Evolutionary conservation across 2,329 filamentous ascomycete genomes (phyloP).

Genomic region (Cladosporium cucumerinum): DNA sequence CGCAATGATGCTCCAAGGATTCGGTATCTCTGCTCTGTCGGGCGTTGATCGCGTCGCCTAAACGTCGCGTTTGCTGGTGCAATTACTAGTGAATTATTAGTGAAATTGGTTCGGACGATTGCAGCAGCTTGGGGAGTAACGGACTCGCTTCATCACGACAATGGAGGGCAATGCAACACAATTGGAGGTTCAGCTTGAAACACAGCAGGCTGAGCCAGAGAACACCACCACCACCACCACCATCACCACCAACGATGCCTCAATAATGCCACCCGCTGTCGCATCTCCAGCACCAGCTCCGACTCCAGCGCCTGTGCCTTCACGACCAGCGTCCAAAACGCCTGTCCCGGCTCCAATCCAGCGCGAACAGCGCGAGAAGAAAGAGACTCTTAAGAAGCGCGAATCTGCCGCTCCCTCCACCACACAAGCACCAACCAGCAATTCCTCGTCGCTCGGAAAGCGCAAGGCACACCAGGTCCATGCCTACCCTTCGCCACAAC

Average conservation of each 20-base stretch:
- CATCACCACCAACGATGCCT: neutral
- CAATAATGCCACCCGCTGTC: neutral
- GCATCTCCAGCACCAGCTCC: conserved; percentile 8
- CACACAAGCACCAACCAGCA: conserved; percentile 38
- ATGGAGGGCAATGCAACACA: neutral
- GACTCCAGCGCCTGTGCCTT: conserved; percentile 35
- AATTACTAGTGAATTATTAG: neutral
- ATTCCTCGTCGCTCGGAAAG: conserved; percentile 31
- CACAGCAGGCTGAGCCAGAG: neutral
- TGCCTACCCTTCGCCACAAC: conserved; percentile 45
- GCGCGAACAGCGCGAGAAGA: conserved; percentile 52
- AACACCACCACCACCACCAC: too few species aligned
- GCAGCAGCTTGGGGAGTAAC: neutral
- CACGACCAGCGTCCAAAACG: conserved; percentile 30
- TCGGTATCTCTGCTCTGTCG: neutral
- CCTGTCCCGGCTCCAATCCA: conserved; percentile 39
- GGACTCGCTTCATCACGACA: too few species aligned
- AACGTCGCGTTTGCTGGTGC: neutral
- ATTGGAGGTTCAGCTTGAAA: neutral
- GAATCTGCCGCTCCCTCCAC: conserved; percentile 42
- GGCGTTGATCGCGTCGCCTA: neutral
- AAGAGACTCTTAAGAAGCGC: conserved; percentile 51
- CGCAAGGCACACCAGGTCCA: conserved; percentile 36
- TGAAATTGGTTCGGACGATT: neutral
- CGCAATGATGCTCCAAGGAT: neutral